Evolutionary conservation across 2,329 filamentous ascomycete genomes (phyloP).

Genomic region (Diaporthe australafricana): DNA sequence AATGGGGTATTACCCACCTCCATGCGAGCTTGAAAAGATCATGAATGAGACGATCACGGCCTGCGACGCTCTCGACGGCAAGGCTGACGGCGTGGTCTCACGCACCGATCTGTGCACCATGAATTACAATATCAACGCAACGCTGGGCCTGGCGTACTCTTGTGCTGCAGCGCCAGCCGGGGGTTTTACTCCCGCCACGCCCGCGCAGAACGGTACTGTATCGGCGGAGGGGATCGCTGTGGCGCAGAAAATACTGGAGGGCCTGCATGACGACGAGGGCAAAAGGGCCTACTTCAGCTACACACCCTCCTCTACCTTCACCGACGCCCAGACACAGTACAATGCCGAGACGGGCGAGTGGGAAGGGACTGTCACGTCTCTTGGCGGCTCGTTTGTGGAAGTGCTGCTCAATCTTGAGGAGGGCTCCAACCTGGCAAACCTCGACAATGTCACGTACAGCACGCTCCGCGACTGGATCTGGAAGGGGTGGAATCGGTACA

Average conservation of each 20-base stretch:
- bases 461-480: constrained; percentile 62
- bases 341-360: constrained; percentile 42
- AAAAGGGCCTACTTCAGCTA: constrained; percentile 50
- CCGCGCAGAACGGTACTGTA: constrained; percentile 36
- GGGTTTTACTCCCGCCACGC: constrained; percentile 33
- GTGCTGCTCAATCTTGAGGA: constrained; percentile 22
- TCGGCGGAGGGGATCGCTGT: constrained; percentile 38
- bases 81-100: constrained; percentile 36
- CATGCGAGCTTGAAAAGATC: constrained; percentile 43
- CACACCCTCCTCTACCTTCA: constrained; percentile 46
- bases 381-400: constrained; percentile 30
- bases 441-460: constrained; percentile 62
- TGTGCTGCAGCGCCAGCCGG: constrained; percentile 20
- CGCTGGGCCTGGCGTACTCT: constrained; percentile 55
- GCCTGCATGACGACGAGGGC: constrained; percentile 49
- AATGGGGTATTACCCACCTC: constrained; percentile 54
- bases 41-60: constrained; percentile 31
- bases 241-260: constrained; percentile 47
- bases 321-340: constrained; percentile 47
- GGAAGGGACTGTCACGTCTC: constrained; percentile 39
- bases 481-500: constrained; percentile 58
- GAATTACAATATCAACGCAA: constrained; percentile 55
- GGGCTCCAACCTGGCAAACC: constrained; percentile 48
- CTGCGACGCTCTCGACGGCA: constrained; percentile 30
- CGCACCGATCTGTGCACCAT: constrained; percentile 51